These are phyloP conservation scores for Solanum paucissectum DNA, from an alignment of 257 asterid genomes.

Conservation along the genomic window DNA sequence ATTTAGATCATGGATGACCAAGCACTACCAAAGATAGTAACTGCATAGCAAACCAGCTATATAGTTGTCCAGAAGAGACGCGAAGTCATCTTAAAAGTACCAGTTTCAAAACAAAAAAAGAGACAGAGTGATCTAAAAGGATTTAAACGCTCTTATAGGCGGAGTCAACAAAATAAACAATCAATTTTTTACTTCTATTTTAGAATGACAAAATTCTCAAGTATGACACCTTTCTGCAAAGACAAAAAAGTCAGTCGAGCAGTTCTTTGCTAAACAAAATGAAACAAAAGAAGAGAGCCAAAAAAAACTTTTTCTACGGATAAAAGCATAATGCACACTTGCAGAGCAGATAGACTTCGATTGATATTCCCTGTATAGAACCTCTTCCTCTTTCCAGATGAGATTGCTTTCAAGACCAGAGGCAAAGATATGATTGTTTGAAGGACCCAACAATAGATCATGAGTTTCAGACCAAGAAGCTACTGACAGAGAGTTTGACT, in stretches of 20 bases:
- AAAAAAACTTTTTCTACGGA: background rate
- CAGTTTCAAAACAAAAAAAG: background rate
- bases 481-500: background rate
- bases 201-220: background rate
- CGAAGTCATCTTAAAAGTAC: background rate
- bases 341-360: background rate
- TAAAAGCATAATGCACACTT: background rate
- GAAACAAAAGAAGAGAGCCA: background rate
- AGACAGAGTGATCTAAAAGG: background rate
- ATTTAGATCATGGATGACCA: background rate
- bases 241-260: background rate
- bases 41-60: background rate
- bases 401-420: background rate
- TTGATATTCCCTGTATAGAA: background rate
- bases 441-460: background rate
- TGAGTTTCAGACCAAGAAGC: background rate
- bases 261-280: background rate
- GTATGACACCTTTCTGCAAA: background rate
- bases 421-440: background rate
- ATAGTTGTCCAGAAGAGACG: background rate
- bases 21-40: background rate
- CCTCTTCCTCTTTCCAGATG: background rate
- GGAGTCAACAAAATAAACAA: background rate
- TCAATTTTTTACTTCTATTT: background rate
- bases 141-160: background rate